These are phyloP conservation scores for Phlegmacium glaucopus DNA, from an alignment of 768 basidiomycete species.

Conservation along the genomic window DNA sequence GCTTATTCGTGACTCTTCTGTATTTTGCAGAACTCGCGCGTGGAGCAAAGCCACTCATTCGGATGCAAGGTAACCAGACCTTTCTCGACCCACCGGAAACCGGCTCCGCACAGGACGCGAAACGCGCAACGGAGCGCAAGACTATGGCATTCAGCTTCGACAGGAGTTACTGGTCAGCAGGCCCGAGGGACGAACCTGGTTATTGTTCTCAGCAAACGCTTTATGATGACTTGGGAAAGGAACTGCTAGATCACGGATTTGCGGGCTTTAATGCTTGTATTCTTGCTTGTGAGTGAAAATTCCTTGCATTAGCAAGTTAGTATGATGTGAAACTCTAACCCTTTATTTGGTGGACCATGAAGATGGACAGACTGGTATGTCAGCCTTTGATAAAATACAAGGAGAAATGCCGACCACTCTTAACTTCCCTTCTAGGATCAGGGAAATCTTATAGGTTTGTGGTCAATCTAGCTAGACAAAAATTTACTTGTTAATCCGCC, in stretches of 20 bases:
- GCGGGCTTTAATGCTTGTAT: conserved; percentile 98
- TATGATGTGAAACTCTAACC: not conserved
- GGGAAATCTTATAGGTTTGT: conserved; percentile 89
- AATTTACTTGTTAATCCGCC: conserved; percentile 5
- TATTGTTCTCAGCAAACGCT: conserved; percentile 96
- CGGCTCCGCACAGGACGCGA: conserved; percentile 63
- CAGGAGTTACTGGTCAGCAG: conserved; percentile 97
- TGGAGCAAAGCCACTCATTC: conserved; percentile 91
- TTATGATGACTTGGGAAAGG: conserved; percentile 91
- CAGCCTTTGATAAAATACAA: not conserved
- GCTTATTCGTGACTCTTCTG: conserved; percentile 1
- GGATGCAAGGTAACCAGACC: conserved; percentile 94
- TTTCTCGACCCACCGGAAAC: conserved; percentile 86
- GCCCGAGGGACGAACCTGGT: conserved; percentile 79
- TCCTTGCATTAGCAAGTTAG: not conserved
- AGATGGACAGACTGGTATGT: conserved; percentile 86
- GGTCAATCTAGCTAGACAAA: not conserved
- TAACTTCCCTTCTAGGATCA: conserved; percentile 51
- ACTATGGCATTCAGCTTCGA: conserved; percentile 92
- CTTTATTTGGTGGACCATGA: conserved; percentile 8
- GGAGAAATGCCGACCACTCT: conserved; percentile 3
- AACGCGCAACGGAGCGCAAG: conserved; percentile 88
- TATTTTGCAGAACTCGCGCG: conserved; percentile 72
- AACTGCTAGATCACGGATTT: conserved; percentile 93
- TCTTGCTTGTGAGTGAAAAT: conserved; percentile 81